Percentiles rank a stretch among this genome's conserved stretches.
Conservation (phyloP, 2,329 filamentous ascomycete genomes). For the Cladophialophora bantiana region DNA sequence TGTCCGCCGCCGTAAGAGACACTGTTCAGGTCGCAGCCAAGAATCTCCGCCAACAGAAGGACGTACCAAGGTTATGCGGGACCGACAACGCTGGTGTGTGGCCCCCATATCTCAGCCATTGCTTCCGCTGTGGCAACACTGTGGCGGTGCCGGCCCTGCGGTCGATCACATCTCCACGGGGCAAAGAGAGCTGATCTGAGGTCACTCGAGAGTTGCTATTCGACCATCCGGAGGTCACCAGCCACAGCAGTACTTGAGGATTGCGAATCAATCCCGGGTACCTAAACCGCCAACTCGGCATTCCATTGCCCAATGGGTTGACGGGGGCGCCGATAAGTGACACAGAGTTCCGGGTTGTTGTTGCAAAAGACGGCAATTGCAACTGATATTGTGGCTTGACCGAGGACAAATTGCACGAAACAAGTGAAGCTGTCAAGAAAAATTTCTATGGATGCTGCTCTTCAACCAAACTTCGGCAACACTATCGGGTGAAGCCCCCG, state of each 20-base stretch:
- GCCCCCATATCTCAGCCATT: background rate
- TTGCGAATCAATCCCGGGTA: slow-evolving; percentile 1
- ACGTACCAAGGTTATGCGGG: background rate
- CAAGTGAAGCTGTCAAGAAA: background rate
- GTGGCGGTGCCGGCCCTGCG: slow-evolving; percentile 10
- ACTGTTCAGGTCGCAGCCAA: background rate
- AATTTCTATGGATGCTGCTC: background rate
- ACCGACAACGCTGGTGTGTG: background rate
- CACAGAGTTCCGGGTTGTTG: background rate
- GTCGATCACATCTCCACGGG: slow-evolving; percentile 7
- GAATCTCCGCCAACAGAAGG: background rate
- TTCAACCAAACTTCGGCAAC: slow-evolving; percentile 4
- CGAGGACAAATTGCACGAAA: background rate
- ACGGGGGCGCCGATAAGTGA: background rate
- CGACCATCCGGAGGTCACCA: background rate
- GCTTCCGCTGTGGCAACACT: slow-evolving; percentile 9
- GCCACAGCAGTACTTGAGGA: background rate
- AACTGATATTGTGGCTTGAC: slow-evolving; percentile 13
- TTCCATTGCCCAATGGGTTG: background rate
- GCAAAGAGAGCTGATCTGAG: background rate
- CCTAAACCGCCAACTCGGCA: background rate
- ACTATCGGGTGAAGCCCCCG: background rate
- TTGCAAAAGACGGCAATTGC: slow-evolving; percentile 2
- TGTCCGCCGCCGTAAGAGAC: background rate
- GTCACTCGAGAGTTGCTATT: background rate